These are phyloP conservation scores for Tulasnella sp. DNA, from an alignment of 768 basidiomycete genomes.

Conservation along the genomic window DNA sequence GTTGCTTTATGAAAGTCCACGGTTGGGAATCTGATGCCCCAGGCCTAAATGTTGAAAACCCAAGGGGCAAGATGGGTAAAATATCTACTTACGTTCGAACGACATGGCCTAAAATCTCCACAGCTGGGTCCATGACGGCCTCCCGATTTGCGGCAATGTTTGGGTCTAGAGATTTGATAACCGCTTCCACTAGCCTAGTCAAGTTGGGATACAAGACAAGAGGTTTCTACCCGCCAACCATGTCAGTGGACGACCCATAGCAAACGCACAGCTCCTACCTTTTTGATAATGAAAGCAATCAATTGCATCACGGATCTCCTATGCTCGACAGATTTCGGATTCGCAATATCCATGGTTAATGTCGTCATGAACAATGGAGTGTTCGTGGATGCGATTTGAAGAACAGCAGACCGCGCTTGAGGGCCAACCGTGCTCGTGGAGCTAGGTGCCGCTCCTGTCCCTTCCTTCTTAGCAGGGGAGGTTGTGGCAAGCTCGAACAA, in stretches of 20 bases:
- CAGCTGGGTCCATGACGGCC: conserved; percentile 86
- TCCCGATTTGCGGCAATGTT: conserved; percentile 76
- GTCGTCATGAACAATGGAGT: conserved; percentile 95
- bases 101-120: conserved; percentile 92
- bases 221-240: conserved; percentile 61
- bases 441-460: conserved; percentile 45
- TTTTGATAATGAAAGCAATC: conserved; percentile 90
- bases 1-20: conserved; percentile 90
- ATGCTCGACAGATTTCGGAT: conserved; percentile 71
- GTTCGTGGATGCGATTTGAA: conserved; percentile 81
- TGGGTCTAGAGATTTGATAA: conserved; percentile 95
- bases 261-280: conserved; percentile 51
- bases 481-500: conserved; percentile 81
- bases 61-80: background rate
- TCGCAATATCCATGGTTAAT: conserved; percentile 81
- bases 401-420: conserved; percentile 75
- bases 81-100: conserved; percentile 73
- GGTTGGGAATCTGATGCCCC: conserved; percentile 70
- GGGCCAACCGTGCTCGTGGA: conserved; percentile 64
- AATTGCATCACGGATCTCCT: conserved; percentile 90
- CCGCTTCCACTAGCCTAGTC: conserved; percentile 87
- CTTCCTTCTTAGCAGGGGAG: conserved; percentile 58
- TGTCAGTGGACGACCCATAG: background rate
- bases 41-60: background rate
- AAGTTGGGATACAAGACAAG: conserved; percentile 81